A percentile compares a stretch with the other conserved stretches of the same genome.
Conservation (phyloP, 2,329 filamentous ascomycete species). For the Phaeosphaeriaceae sp. region DNA sequence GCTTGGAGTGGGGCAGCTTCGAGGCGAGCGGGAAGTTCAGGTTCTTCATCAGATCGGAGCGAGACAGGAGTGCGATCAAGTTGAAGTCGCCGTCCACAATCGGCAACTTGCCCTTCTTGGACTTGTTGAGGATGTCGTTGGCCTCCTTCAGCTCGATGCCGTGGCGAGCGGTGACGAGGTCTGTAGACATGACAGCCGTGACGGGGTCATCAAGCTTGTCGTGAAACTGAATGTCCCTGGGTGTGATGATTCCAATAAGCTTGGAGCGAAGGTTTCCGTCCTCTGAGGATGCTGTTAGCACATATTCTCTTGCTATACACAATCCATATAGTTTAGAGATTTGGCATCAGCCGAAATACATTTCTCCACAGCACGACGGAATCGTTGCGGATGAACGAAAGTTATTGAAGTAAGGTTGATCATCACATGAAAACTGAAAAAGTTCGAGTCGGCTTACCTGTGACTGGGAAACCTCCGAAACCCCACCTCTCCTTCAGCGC, state of each 20-base stretch:
- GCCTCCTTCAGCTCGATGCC: constrained; percentile 87
- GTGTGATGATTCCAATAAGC: constrained; percentile 96
- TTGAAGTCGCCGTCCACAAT: constrained; percentile 86
- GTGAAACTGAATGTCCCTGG: constrained; percentile 98
- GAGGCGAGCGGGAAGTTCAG: constrained; percentile 95
- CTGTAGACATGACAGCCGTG: constrained; percentile 91
- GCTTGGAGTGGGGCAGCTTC: constrained; percentile 95
- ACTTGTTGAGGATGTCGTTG: constrained; percentile 90
- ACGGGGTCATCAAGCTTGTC: constrained; percentile 74
- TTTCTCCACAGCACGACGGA: constrained; percentile 83
- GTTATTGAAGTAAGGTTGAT: constrained; percentile 75
- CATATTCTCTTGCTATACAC: not conserved
- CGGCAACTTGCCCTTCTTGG: constrained; percentile 98
- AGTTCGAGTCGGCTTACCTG: constrained; percentile 70
- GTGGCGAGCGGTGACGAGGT: constrained; percentile 84
- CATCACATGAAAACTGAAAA: constrained; percentile 69
- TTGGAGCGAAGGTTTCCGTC: constrained; percentile 92
- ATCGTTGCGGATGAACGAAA: constrained; percentile 99
- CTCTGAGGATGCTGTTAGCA: constrained; percentile 64
- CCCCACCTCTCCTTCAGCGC: constrained; percentile 97
- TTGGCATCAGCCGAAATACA: constrained; percentile 58
- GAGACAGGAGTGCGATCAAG: constrained; percentile 61
- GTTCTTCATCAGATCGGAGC: constrained; percentile 97
- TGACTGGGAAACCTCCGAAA: constrained; percentile 97
- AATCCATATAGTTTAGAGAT: constrained; percentile 2